Base-by-base conservation (phyloP, 805 yeast species). In the Myxozyma neotropica region DNA sequence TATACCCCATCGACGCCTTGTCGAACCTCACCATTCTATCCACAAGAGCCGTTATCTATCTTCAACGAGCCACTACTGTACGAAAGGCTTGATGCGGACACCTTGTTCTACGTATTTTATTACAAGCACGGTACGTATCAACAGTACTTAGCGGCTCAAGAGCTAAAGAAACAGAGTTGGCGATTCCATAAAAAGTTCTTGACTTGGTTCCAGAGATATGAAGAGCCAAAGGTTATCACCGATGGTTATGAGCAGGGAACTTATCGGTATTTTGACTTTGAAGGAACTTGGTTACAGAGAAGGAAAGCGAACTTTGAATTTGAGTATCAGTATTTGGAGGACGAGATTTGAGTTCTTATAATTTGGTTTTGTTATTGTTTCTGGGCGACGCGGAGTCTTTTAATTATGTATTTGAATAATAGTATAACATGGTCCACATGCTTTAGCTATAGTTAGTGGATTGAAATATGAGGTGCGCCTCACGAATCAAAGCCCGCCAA, bases 101-200 rank as follows among this genome's bases (percentile, higher is more conserved):
- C 98, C 1, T 75, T 94, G 66, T 92, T 93, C 67, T 94, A 89
- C 78, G 88, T 93, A 52, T 94, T 94, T 75, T 94, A 94, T 76
- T 94, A 91, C 73, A 82, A 85, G 54, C 88, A 83, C 67, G 89
- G 87, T 27, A 79, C 86, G 19, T 86, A 86, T 68, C 83, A 85
- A 61, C 94, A 88, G 72, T 80, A 82, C 63, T 74, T 85, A 58
- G 88, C 97, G 3, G 95, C 97, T 1, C 81, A 83, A 66, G 97
- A 93, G 75, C 79, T 93, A 61, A 76, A 79, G 63, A 80, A 81
- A 61, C 81, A 96, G 69, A 90, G 93, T 26, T 93, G 99, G 99
- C 78, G 83, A 53, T 84, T 79, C 73, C 89, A 88, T 73, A 83
- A 81, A 63, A 85, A 83, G 54, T 80, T 84, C 52, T 81, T 86